Conservation (phyloP, 805 yeast species). For the Candida nitratophila region DNA sequence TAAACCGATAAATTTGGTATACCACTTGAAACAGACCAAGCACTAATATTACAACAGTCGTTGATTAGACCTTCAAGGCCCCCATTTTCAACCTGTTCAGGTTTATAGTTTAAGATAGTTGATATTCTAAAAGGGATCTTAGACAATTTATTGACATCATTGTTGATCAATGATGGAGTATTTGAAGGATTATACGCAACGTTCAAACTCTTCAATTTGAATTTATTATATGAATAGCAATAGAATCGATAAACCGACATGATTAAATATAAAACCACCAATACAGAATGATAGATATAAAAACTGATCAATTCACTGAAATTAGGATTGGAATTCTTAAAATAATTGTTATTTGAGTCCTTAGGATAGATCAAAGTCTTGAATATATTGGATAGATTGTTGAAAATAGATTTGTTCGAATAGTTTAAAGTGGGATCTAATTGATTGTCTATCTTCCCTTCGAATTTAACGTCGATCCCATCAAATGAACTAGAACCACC, state of each 20-base stretch:
- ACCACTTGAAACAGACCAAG: slow-evolving; percentile 93
- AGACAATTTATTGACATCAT: slow-evolving; percentile 63
- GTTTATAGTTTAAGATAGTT: slow-evolving; percentile 63
- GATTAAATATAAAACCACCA: slow-evolving; percentile 45
- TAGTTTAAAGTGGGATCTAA: slow-evolving; percentile 13
- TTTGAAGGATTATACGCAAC: slow-evolving; percentile 62
- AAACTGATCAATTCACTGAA: slow-evolving; percentile 11
- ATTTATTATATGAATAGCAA: slow-evolving; percentile 44
- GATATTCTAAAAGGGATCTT: slow-evolving; percentile 78
- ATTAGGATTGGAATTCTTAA: background rate
- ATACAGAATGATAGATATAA: slow-evolving; percentile 38
- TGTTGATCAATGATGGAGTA: slow-evolving; percentile 80
- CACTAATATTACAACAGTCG: slow-evolving; percentile 67
- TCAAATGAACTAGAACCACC: too few relatives aligned
- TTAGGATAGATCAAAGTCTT: slow-evolving; percentile 12
- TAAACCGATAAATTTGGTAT: slow-evolving; percentile 64
- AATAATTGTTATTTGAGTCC: background rate
- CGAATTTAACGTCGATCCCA: background rate
- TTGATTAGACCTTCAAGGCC: slow-evolving; percentile 77
- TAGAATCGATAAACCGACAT: slow-evolving; percentile 49
- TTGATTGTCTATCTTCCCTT: background rate
- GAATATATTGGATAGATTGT: slow-evolving; percentile 13
- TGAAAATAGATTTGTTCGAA: slow-evolving; percentile 10
- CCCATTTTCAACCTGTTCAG: slow-evolving; percentile 81
- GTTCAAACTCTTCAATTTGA: slow-evolving; percentile 50